These are phyloP conservation scores for Cladosporium sp. DNA, from an alignment of 2,329 filamentous ascomycete species.

Conservation along the genomic window DNA sequence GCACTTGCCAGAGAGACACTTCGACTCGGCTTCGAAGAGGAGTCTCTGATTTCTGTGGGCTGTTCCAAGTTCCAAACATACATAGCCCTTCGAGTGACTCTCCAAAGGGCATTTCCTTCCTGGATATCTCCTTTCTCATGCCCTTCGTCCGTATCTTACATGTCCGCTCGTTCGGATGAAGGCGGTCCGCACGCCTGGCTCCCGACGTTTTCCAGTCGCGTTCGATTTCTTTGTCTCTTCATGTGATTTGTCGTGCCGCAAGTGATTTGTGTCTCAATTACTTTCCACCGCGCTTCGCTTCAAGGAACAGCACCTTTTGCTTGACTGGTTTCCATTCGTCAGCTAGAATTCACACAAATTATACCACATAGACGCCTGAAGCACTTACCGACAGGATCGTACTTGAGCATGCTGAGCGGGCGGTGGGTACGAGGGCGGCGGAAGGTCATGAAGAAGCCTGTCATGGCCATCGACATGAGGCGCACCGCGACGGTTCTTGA, in stretches of 20 bases:
- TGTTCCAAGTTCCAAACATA: neutral
- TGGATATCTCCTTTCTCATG: neutral
- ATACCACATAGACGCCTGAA: neutral
- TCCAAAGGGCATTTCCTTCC: neutral
- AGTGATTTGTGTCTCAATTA: constrained; percentile 10
- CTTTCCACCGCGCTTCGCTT: constrained; percentile 76
- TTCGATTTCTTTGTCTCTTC: neutral
- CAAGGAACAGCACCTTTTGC: constrained; percentile 93
- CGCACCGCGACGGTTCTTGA: constrained; percentile 90
- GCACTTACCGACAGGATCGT: constrained; percentile 88
- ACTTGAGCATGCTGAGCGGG: constrained; percentile 97
- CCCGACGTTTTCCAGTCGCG: neutral
- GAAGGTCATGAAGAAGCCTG: constrained; percentile 86
- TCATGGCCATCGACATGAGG: constrained; percentile 97
- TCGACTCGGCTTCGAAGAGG: neutral
- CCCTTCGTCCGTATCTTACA: constrained; percentile 13
- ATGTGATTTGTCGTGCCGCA: neutral
- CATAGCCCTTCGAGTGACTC: neutral
- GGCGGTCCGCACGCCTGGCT: neutral
- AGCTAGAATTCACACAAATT: neutral
- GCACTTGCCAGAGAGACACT: neutral
- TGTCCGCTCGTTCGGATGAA: neutral
- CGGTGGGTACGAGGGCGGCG: constrained; percentile 76
- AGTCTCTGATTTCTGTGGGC: neutral
- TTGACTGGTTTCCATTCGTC: constrained; percentile 62